These are phyloP conservation scores for Dovyalis caffra DNA, from an alignment of 345 rosid species.

Conservation along the genomic window DNA sequence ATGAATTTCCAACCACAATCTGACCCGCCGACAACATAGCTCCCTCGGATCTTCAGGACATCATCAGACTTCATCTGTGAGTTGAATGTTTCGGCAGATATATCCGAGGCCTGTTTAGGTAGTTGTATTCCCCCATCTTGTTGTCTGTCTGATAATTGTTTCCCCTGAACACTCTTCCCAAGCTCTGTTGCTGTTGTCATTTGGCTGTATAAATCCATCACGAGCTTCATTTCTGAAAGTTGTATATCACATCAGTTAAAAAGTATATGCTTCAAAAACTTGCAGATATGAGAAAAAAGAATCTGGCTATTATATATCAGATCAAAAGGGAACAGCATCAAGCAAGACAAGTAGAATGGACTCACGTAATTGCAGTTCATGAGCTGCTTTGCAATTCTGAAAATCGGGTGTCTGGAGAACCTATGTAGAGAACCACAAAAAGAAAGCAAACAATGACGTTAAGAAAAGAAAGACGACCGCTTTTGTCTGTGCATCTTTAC, in stretches of 20 bases:
- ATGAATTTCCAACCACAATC: slow-evolving; percentile 36
- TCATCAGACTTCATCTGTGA: not conserved
- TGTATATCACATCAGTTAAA: not conserved
- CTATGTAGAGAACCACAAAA: not conserved
- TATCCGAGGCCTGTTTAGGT: not conserved
- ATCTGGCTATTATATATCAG: not conserved
- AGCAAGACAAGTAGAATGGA: slow-evolving; percentile 1
- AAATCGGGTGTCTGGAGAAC: slow-evolving; percentile 26
- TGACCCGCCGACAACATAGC: slow-evolving; percentile 30
- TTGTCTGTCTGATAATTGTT: no score
- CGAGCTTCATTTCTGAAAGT: slow-evolving; percentile 27
- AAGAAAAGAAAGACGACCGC: no score
- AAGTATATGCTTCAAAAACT: not conserved
- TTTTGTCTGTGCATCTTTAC: no score
- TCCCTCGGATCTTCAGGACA: slow-evolving; percentile 7
- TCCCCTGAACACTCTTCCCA: not conserved
- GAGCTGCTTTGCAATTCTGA: slow-evolving; percentile 23
- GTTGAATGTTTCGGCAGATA: slow-evolving; percentile 9
- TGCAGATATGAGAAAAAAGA: not conserved
- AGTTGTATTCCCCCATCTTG: no score
- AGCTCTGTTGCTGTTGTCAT: slow-evolving; percentile 15
- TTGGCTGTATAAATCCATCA: slow-evolving; percentile 23
- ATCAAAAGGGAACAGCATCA: not conserved
- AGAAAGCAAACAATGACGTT: not conserved
- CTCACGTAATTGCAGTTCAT: slow-evolving; percentile 23